Base-by-base conservation (phyloP, 371 early-diverging fungal species). In the Mucor ambiguus region DNA sequence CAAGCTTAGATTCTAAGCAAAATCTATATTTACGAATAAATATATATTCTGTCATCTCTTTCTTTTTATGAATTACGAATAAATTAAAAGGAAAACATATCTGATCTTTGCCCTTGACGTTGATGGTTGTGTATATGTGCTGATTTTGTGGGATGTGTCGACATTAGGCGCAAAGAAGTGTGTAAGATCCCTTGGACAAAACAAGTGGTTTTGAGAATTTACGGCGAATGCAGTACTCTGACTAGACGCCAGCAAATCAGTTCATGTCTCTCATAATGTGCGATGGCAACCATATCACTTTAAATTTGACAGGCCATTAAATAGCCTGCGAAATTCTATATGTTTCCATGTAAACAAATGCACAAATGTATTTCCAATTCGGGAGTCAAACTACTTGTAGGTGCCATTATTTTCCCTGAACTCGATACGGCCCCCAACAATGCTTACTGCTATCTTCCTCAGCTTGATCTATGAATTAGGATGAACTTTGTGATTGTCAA, bases 1-100 rank as follows among this genome's bases (percentile, higher is more conserved):
- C 86, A 98, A 98, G 93, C 96, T 98, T 76, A 90, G 95, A 77
- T 95, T 95, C 92, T 95, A 92, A 93, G 70, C 67, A 41, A 46
- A 49, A 28, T 54, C 4, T 54, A 33, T 56, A 52, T 52, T 28
- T 26, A 52, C n/a, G 12, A 48, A 52, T 26, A 49, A 52, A 52
- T 52, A 52, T 28, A 52, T 16, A 28, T 52, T 52, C 52, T 52
- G 52, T 52, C 52, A 52, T 52, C 14, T 28, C 26, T 52, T 52
- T 35, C 33, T 33, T 26, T 52, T 28, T 52, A 52, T 28, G 26
- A 52, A 28, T 52, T 14, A 5, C 16, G 14, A 52, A 52, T 52
- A 52, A 52, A 52, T 28, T 52, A 6, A 28, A 16, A 52, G 22
- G 52, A 52, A 52, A 52, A 22, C 46, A 46, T 46, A 46, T 20